Base-by-base conservation (phyloP, 108 stramenopile species). In the Fragilaria radians region DNA sequence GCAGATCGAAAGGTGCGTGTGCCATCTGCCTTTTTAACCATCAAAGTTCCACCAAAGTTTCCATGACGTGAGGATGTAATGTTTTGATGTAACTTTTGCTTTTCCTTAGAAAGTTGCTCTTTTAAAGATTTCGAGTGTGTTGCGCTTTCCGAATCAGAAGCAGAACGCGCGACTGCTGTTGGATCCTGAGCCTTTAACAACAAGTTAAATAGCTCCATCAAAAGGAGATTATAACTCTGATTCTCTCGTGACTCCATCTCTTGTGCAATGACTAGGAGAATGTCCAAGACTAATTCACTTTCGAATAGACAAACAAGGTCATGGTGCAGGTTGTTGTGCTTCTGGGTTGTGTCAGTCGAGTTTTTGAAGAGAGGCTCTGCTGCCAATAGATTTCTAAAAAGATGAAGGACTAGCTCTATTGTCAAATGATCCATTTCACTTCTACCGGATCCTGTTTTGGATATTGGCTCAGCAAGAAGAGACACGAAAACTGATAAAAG, bases 381-480 rank as follows among this genome's bases (percentile, higher is more conserved):
- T 22, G 63, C 48, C 5, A 94, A 69, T 7, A 94, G 48, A 57
- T 94, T 91, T 4, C 89, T 81, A 36, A 94, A 70, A n/a, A 94
- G 68, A 64, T 91, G 87, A 42, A 94, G 60, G 0, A 94, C 85
- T 5, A 94, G 70, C 67, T 94, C 93, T 32, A 94, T 94, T 19
- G 78, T 85, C 29, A 82, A 67, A 60, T 94, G 83, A 58, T 94
- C 93, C 7, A 76, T 63, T 28, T 84, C 83, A 17, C 77, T 83
- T 17, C 89, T 78, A 3, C 76, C 59, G 1, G 74, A 61, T 4
- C 77, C 79, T 17, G 68, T 73, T 28, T 72, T 79, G 3, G 84
- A 79, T 11, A 94, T 60, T 7, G 93, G 93, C 36, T 85, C 88
- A 3, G 86, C 88, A 50, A 94, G 55, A 31, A 91, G 66, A 4